Conservation (phyloP, 768 basidiomycete genomes). For the Serendipita sp. region DNA sequence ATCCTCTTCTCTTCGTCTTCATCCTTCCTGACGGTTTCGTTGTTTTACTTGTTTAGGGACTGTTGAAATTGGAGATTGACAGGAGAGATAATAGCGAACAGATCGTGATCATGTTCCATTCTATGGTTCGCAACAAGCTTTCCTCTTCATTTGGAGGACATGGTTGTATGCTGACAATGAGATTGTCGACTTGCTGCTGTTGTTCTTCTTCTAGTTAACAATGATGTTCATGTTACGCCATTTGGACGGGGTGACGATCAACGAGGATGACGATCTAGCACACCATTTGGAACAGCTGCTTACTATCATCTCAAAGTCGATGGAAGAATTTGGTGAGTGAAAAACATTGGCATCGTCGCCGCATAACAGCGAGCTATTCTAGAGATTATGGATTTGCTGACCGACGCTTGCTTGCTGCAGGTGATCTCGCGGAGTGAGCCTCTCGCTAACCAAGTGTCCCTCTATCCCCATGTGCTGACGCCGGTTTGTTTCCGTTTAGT, state of each 20-base stretch:
- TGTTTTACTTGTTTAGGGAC: too few relatives aligned
- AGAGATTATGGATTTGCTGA: too few relatives aligned
- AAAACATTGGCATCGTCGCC: not conserved
- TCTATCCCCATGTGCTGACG: not conserved
- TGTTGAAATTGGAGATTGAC: not conserved
- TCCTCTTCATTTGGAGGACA: not conserved
- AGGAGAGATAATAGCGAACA: slow-evolving; percentile 1
- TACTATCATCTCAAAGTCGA: not conserved
- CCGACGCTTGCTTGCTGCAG: not conserved
- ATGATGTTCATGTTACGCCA: not conserved
- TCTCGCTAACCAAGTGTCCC: not conserved
- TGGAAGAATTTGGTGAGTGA: not conserved
- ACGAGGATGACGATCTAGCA: not conserved
- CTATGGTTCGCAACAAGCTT: not conserved
- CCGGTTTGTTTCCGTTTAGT: not conserved
- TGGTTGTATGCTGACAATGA: not conserved
- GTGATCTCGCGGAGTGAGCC: not conserved
- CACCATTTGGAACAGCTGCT: not conserved
- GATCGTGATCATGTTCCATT: slow-evolving; percentile 2
- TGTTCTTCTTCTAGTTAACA: not conserved
- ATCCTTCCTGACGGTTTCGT: too few relatives aligned
- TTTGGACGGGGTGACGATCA: not conserved
- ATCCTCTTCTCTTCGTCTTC: not conserved
- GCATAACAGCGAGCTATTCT: too few relatives aligned
- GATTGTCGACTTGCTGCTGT: not conserved